Conservation (phyloP, 495 filamentous ascomycete genomes). For the Entonaema liquescens region DNA sequence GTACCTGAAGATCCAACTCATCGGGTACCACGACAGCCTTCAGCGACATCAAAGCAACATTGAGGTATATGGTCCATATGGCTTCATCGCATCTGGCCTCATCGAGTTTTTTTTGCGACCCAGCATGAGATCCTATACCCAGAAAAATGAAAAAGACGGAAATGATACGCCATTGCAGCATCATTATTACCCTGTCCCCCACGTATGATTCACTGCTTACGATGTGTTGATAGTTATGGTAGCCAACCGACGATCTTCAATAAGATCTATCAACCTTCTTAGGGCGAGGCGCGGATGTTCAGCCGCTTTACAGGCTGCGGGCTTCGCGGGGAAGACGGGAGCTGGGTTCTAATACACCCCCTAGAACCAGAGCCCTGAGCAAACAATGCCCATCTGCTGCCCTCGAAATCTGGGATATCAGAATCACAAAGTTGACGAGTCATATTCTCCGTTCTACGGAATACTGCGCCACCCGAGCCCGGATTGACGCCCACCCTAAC, state of each 20-base stretch:
- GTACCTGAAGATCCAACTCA: conserved; percentile 43
- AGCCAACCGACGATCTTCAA: conserved; percentile 34
- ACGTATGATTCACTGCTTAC: conserved; percentile 39
- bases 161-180: conserved; percentile 33
- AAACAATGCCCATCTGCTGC: conserved; percentile 39
- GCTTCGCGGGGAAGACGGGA: conserved; percentile 45
- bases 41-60: conserved; percentile 33
- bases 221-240: conserved; percentile 23
- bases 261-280: conserved; percentile 27
- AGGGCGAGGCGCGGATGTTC: conserved; percentile 29
- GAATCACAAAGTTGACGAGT: conserved; percentile 39
- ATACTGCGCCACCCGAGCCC: conserved; percentile 28
- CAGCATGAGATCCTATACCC: conserved; percentile 26
- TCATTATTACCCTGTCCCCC: conserved; percentile 35
- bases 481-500: conserved; percentile 20
- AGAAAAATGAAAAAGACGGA: conserved; percentile 14
- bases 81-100: conserved; percentile 6
- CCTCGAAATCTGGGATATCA: conserved; percentile 39
- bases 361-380: conserved; percentile 37
- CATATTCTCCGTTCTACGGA: conserved; percentile 41
- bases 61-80: conserved; percentile 3
- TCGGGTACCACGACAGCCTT: conserved; percentile 43
- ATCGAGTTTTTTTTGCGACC: conserved; percentile 19
- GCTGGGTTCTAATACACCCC: conserved; percentile 24
- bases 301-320: conserved; percentile 39